A percentile compares a stretch with the other conserved stretches of the same genome.
Conservation (phyloP, 306 rosid genomes). For the Cucurbita pepo region DNA sequence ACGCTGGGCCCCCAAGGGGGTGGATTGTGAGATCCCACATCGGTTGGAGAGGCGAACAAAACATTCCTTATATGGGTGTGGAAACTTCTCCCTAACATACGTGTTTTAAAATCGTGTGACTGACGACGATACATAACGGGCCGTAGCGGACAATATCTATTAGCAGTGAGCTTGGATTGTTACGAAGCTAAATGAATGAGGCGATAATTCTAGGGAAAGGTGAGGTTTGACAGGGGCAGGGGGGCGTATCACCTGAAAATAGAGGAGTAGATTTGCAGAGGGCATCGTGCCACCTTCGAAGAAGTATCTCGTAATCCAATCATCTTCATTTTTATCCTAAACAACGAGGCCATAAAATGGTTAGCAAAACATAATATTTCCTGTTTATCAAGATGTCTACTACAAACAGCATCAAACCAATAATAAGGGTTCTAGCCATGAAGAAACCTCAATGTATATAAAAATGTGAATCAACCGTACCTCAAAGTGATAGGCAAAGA, state of each 20-base stretch:
- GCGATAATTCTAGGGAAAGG: not conserved
- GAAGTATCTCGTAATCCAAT: constrained; percentile 82
- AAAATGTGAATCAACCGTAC: constrained; percentile 14
- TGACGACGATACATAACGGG: too few species aligned
- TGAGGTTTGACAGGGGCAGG: not conserved
- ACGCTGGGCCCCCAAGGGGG: too few species aligned
- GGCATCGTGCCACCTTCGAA: constrained; percentile 92
- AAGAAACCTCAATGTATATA: not conserved
- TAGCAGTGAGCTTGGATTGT: too few species aligned
- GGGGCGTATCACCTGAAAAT: constrained; percentile 54
- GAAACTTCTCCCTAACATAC: too few species aligned
- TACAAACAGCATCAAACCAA: not conserved
- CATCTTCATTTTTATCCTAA: constrained; percentile 74
- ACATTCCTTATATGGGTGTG: too few species aligned
- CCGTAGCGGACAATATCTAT: too few species aligned
- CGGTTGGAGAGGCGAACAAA: too few species aligned
- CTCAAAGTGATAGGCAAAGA: constrained; percentile 90
- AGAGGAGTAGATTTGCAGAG: constrained; percentile 77
- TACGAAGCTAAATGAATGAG: not conserved
- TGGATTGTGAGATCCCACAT: too few species aligned
- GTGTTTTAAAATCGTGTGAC: too few species aligned
- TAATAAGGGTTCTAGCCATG: not conserved
- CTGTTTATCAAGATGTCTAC: not conserved
- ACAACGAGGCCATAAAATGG: not conserved
- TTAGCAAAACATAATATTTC: not conserved